These are phyloP conservation scores for Aspergillus haitiensis DNA, from an alignment of 495 filamentous ascomycete genomes.

Conservation along the genomic window DNA sequence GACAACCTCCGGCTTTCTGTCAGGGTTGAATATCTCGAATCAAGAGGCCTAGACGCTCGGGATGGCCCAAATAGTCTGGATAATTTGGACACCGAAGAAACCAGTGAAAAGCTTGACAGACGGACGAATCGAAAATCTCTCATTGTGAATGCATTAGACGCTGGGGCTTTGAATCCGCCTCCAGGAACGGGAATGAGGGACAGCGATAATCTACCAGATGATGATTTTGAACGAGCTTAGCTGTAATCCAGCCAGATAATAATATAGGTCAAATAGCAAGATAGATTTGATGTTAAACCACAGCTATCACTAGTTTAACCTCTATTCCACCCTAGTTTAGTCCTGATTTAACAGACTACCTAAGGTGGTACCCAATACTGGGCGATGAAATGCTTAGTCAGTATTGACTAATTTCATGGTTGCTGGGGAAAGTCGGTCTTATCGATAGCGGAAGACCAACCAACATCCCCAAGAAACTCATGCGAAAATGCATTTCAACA, in stretches of 20 bases:
- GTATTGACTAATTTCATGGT: background rate
- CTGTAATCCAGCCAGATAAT: slow-evolving; percentile 19
- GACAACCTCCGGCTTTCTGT: slow-evolving; percentile 60
- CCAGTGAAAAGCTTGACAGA: slow-evolving; percentile 55
- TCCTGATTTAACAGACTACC: background rate
- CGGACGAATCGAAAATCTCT: slow-evolving; percentile 45
- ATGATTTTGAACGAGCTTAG: slow-evolving; percentile 55
- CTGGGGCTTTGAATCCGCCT: slow-evolving; percentile 33
- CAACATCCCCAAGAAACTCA: background rate
- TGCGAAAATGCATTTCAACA: background rate
- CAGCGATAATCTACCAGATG: slow-evolving; percentile 36
- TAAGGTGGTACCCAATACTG: too few relatives aligned
- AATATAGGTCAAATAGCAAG: slow-evolving; percentile 18
- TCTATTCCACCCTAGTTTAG: background rate
- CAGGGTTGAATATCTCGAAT: slow-evolving; percentile 51
- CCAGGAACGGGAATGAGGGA: slow-evolving; percentile 32
- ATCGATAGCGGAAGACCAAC: background rate
- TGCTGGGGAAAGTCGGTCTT: slow-evolving; percentile 7
- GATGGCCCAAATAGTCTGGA: slow-evolving; percentile 37
- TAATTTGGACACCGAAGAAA: slow-evolving; percentile 54
- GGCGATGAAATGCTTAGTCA: slow-evolving; percentile 1
- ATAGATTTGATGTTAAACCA: slow-evolving; percentile 21
- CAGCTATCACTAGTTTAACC: slow-evolving; percentile 10
- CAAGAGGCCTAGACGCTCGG: slow-evolving; percentile 35
- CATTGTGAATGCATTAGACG: slow-evolving; percentile 41